Percentiles rank a stretch among this genome's conserved stretches.
These are phyloP conservation scores for Choiromyces venosus DNA, from an alignment of 495 filamentous ascomycete genomes.

Conservation along the genomic window DNA sequence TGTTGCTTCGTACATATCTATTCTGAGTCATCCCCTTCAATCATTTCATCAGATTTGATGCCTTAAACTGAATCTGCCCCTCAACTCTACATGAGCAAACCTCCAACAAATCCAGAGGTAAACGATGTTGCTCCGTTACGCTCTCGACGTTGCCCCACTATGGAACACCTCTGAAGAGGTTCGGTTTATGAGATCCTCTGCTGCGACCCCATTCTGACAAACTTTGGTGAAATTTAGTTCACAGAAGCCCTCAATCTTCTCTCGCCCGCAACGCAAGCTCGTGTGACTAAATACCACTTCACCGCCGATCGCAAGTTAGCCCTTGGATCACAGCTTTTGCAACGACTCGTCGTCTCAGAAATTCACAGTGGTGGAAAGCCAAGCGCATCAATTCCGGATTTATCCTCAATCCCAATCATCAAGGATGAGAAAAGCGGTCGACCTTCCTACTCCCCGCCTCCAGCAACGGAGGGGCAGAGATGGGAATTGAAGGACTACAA, in stretches of 20 bases:
- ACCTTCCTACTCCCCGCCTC: constrained; percentile 23
- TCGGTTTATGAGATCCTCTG: neutral
- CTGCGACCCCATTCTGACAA: neutral
- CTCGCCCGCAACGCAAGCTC: constrained; percentile 13
- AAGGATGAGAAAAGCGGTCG: constrained; percentile 30
- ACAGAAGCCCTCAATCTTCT: constrained; percentile 31
- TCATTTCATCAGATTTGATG: neutral
- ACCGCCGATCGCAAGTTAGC: constrained; percentile 32
- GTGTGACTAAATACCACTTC: constrained; percentile 35
- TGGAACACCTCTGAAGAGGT: constrained; percentile 34
- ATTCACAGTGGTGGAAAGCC: constrained; percentile 21
- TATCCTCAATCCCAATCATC: constrained; percentile 25
- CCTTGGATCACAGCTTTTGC: constrained; percentile 40
- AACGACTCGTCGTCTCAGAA: constrained; percentile 28
- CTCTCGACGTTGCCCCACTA: constrained; percentile 31
- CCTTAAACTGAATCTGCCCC: neutral
- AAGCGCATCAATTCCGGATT: constrained; percentile 12
- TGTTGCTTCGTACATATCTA: neutral
- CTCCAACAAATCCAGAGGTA: neutral
- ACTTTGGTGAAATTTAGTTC: constrained; percentile 19
- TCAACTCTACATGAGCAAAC: neutral
- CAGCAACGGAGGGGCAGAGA: constrained; percentile 1
- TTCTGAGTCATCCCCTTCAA: neutral
- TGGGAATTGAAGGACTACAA: constrained; percentile 36
- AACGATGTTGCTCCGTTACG: constrained; percentile 31